Conservation (phyloP, 352 stramenopile species). For the Elongisporangium senticosum region DNA sequence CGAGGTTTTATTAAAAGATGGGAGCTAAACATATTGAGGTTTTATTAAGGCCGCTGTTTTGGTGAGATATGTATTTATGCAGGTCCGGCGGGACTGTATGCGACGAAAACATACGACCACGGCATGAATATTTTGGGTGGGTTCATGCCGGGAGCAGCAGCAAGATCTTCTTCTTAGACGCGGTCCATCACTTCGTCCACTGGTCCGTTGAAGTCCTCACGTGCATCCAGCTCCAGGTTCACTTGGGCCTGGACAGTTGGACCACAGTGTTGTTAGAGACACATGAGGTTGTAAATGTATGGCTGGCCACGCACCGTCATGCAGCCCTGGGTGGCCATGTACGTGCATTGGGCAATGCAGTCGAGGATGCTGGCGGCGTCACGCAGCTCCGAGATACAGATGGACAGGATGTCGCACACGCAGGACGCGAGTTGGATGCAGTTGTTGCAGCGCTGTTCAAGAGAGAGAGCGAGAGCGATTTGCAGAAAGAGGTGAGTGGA, state of each 20-base stretch:
- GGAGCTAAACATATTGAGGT: background rate
- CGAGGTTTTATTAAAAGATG: slow-evolving; percentile 3
- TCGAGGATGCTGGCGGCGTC: slow-evolving; percentile 82
- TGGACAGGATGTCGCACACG: slow-evolving; percentile 71
- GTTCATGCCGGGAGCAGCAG: background rate
- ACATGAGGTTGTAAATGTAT: slow-evolving; percentile 1
- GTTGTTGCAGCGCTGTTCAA: slow-evolving; percentile 85
- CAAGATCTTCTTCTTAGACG: slow-evolving; percentile 21
- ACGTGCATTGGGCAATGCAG: slow-evolving; percentile 89
- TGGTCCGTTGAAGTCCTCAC: slow-evolving; percentile 44
- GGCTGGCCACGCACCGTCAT: slow-evolving; percentile 67
- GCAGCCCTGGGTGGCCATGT: slow-evolving; percentile 87
- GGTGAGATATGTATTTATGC: background rate
- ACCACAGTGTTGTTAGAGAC: background rate
- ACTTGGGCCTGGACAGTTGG: slow-evolving; percentile 59
- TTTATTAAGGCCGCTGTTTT: background rate
- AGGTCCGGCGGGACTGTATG: background rate
- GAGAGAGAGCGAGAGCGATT: slow-evolving; percentile 4
- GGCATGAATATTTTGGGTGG: background rate
- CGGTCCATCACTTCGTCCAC: slow-evolving; percentile 64
- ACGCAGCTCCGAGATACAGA: slow-evolving; percentile 58
- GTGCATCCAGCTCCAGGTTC: slow-evolving; percentile 89
- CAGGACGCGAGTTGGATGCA: slow-evolving; percentile 82
- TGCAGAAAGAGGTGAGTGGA: slow-evolving; percentile 1
- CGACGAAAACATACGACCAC: background rate